A percentile compares a stretch with the other conserved stretches of the same genome.
phyloP scores from a whole-genome alignment of 768 basidiomycete genomes.

The Coprinellus micaceus region DNA sequence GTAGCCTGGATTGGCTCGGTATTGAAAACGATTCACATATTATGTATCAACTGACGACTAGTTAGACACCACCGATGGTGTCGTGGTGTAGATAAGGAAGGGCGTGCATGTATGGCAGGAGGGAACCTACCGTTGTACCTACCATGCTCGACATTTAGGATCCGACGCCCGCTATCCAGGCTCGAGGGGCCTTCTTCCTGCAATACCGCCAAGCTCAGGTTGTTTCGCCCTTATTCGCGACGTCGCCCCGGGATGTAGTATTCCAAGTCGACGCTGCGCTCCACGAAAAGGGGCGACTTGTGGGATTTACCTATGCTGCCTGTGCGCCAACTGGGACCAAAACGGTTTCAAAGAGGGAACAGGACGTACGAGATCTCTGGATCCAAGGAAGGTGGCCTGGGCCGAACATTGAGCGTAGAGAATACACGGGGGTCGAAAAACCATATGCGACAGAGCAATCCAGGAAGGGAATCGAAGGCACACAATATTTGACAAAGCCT shows the following conservation, averaged over 20 bases:
- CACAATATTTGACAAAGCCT: constrained; percentile 31
- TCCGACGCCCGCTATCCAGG: no score
- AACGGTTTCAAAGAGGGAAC: not conserved
- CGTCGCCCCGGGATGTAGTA: not conserved
- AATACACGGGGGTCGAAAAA: constrained; percentile 41
- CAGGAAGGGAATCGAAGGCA: constrained; percentile 38
- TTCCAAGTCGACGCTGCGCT: no score
- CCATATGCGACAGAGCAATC: constrained; percentile 44
- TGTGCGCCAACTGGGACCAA: not conserved
- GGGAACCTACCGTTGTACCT: no score
- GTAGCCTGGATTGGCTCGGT: constrained; percentile 69
- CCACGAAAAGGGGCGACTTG: constrained; percentile 14
- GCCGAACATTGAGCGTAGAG: constrained; percentile 4
- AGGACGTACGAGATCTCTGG: not conserved
- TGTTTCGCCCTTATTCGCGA: not conserved
- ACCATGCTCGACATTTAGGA: no score
- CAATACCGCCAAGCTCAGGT: no score
- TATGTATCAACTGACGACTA: constrained; percentile 24
- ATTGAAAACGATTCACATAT: constrained; percentile 52
- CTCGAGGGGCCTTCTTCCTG: no score
- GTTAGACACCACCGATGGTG: no score
- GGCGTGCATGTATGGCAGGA: no score
- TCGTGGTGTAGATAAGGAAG: no score
- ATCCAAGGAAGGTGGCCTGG: not conserved
- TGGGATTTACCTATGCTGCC: constrained; percentile 4